A percentile compares a stretch with the other conserved stretches of the same genome.
Evolutionary conservation across 2,329 filamentous ascomycete genomes (phyloP).

Genomic region (Xylariaceae sp.): DNA sequence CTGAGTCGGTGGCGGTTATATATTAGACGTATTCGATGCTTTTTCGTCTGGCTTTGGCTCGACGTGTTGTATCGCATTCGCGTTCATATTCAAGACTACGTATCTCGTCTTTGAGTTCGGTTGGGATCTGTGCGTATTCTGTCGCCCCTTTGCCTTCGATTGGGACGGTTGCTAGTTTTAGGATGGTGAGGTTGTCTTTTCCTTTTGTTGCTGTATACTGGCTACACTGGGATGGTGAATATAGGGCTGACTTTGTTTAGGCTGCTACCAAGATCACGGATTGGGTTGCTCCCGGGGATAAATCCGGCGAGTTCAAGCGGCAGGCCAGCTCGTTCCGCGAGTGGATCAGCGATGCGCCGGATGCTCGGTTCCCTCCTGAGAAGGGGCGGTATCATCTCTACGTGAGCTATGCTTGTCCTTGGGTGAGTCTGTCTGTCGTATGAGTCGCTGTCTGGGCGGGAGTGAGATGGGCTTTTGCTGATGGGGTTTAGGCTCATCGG

Average conservation of each 20-base stretch:
- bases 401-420: slow-evolving; percentile 89
- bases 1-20: no score
- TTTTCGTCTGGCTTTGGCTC: no score
- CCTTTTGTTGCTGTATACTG: background rate
- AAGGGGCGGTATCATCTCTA: slow-evolving; percentile 92
- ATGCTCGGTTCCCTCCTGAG: slow-evolving; percentile 76
- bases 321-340: slow-evolving; percentile 78
- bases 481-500: slow-evolving; percentile 59
- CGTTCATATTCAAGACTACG: no score
- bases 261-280: slow-evolving; percentile 61
- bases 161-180: no score
- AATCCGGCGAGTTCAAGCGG: slow-evolving; percentile 87
- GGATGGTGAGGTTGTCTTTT: background rate
- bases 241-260: slow-evolving; percentile 5
- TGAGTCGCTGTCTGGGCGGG: no score
- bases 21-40: no score
- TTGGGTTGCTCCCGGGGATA: slow-evolving; percentile 76
- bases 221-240: no score
- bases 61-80: no score
- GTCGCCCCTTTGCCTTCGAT: no score
- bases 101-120: no score
- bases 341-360: slow-evolving; percentile 67
- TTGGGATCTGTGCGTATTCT: no score
- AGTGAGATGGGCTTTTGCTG: background rate
- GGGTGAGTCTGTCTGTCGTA: slow-evolving; percentile 46